phyloP scores from a whole-genome alignment of 1,139 yeast species.

The Suhomyces ambrosiae region DNA sequence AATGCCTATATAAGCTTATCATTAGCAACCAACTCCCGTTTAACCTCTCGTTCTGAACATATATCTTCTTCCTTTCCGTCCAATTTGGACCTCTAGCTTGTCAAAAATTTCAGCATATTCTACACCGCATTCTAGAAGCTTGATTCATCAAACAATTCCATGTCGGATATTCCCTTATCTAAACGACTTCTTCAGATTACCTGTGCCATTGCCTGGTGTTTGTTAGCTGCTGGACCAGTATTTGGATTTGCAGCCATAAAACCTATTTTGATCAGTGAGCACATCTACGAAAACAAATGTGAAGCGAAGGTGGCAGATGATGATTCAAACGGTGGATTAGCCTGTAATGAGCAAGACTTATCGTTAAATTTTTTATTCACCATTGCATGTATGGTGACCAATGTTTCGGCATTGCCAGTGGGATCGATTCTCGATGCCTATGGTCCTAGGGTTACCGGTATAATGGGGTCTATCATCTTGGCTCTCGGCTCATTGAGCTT shows the following conservation, averaged over 20 bases:
- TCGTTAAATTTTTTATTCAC: constrained; percentile 82
- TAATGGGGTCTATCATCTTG: constrained; percentile 66
- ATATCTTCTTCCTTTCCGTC: not conserved
- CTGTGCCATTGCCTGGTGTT: constrained; percentile 85
- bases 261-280: constrained; percentile 74
- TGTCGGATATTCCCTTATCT: constrained; percentile 11
- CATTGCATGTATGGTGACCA: constrained; percentile 85
- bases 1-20: not conserved
- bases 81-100: too few relatives aligned
- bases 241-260: constrained; percentile 95
- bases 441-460: constrained; percentile 81
- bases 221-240: constrained; percentile 88
- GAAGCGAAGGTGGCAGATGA: constrained; percentile 20
- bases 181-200: constrained; percentile 47
- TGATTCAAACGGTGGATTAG: constrained; percentile 13
- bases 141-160: too few relatives aligned
- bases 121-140: too few relatives aligned
- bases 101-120: too few relatives aligned
- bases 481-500: constrained; percentile 55
- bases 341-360: constrained; percentile 76
- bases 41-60: not conserved
- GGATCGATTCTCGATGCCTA: constrained; percentile 74
- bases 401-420: constrained; percentile 76
- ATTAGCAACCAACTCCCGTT: not conserved
- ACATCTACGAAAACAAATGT: constrained; percentile 72